Evolutionary conservation across 768 basidiomycete genomes (phyloP), one percentile per base, ranked within the genome.

Genomic region (Lactifluus pinguis): DNA sequence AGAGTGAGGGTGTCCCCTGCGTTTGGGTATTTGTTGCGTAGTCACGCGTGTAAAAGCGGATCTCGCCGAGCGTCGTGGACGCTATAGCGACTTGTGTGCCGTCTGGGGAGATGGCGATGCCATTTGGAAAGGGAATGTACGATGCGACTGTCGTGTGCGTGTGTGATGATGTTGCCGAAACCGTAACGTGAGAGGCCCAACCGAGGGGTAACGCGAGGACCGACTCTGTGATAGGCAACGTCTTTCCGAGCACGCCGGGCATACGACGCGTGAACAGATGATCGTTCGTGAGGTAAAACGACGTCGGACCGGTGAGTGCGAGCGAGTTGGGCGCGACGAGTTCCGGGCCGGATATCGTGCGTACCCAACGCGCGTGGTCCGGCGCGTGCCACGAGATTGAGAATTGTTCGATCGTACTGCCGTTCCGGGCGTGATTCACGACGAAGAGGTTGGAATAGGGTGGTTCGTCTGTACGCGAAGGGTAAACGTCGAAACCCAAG

Each of bases 251-350:
- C 10, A 67, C 65, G 36, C 71, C 67, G 0, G 83, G 82, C 19
- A 83, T 72, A 14, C 87, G 82, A 8, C 84, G 78, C 3, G 85
- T 87, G 67, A 87, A 69, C 39, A 80, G 71, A 66, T 90, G 88
- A 69, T 90, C 88, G 68, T 90, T 86, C 45, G 80, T 80, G 52
- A 89, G 78, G 67, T 84, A 89, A 70, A 90, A 89, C 1, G 84
- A 80, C 59, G 80, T 77, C 1, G 83, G 80, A 47, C 84, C 80
- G 9, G 86, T 84, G 36, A 86, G 70, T 17, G 86, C 82, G 60
- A 90, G 69, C 3, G 83, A 75, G 68, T 90, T 90, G 30, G 87
- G 84, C 10, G 86, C 77, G 34, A 84, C 71, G 65, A 88, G 83
- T 55, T 78, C 78, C 4, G 77, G 77, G 15, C 81, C 80, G 19